Base-by-base conservation (phyloP, 208 protist genomes). In the Ichthyophonus hoferi region DNA sequence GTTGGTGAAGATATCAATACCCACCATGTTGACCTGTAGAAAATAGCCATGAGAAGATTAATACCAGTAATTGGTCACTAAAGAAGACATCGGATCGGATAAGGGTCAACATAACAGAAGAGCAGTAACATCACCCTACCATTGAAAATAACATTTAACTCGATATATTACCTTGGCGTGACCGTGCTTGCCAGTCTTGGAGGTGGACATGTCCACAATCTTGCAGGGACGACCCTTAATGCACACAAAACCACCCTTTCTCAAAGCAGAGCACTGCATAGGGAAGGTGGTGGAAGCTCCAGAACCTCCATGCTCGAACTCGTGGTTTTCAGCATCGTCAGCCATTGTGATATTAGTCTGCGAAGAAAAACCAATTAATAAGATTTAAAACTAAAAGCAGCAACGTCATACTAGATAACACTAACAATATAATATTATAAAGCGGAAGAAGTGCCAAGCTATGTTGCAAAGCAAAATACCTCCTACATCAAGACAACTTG, bases 171-270 rank as follows among this genome's bases (percentile, higher is more conserved):
- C 97, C 95, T 99, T 99, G 42, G 98, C 98, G 93, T 98, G 96
- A 90, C 98, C 98, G 94, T 99, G 98, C 95, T 99, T 99, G 89
- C 98, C 98, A 82, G 97, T 98, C 95, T 91, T 99, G 58, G 98
- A 99, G 35, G 97, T 98, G 79, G 96, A 98, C 91, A 98, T 96
- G 89, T 98, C 97, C 87, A 98, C 97, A 76, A 99, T 95, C 94
- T 98, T 99, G 95, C 97, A 99, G 81, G 98, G 97, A 91, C 91
- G 93, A 37, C 92, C 93, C 90, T 95, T 96, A 50, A 96, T 92
- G 50, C 95, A 87, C 85, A 96, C 90, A 84, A 93, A 93, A 77
- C 94, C 94, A 90, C 94, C 94, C 94, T 96, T 96, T 86, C 93
- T 91, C 35, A 95, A 86, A 34, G 92, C 38, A 83, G 93, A 95